A percentile compares a stretch with the other conserved stretches of the same genome.
These are phyloP conservation scores for Mucor indicus DNA, from an alignment of 371 early-diverging fungal species.

Conservation along the genomic window DNA sequence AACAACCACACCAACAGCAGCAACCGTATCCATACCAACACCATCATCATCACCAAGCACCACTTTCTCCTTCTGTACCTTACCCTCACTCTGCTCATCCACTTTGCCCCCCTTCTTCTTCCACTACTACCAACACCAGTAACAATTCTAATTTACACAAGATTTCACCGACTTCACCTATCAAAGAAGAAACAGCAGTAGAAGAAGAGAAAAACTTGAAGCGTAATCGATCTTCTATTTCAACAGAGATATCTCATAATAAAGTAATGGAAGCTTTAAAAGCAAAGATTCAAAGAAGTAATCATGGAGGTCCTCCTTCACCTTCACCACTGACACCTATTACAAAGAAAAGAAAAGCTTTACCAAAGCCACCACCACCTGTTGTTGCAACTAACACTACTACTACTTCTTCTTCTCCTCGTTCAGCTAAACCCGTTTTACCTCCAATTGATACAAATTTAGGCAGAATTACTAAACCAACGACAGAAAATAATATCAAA, in stretches of 20 bases:
- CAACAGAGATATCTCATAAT: slow-evolving; percentile 22
- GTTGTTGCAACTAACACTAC: slow-evolving; percentile 1
- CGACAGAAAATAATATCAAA: neutral
- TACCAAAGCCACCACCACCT: slow-evolving; percentile 9
- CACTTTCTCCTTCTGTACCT: slow-evolving; percentile 27
- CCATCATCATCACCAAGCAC: slow-evolving; percentile 5
- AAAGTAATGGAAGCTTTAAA: slow-evolving; percentile 40
- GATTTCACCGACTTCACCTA: neutral
- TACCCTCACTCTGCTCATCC: slow-evolving; percentile 43
- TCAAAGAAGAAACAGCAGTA: neutral
- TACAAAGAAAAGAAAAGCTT: neutral
- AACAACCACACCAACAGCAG: neutral
- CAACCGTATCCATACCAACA: neutral
- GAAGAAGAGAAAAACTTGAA: slow-evolving; percentile 4
- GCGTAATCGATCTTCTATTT: slow-evolving; percentile 13
- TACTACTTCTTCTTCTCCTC: slow-evolving; percentile 29
- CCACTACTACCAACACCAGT: neutral
- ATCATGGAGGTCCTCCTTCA: slow-evolving; percentile 4
- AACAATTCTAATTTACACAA: neutral
- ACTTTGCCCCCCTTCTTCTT: slow-evolving; percentile 22
- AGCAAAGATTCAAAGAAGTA: slow-evolving; percentile 30
- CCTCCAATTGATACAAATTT: slow-evolving; percentile 39
- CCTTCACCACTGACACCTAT: slow-evolving; percentile 10
- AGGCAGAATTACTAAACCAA: slow-evolving; percentile 7
- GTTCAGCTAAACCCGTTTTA: slow-evolving; percentile 32